Evolutionary conservation across 1,139 yeast species (phyloP).

Genomic region (Yamadazyma diddensiae): DNA sequence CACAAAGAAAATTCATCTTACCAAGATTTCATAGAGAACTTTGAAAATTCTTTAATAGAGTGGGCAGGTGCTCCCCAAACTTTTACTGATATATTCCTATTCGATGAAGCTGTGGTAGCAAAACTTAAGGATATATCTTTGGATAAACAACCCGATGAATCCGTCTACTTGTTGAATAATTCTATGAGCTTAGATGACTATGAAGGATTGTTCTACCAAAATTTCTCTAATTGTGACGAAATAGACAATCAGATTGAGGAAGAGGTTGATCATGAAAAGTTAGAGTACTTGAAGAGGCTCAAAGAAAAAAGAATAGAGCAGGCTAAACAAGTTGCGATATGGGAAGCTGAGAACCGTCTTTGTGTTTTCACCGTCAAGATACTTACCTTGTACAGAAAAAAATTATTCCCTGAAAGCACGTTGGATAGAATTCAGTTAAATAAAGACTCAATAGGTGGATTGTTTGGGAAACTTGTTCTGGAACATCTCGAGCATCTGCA

Average conservation of each 20-base stretch:
- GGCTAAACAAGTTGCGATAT: slow-evolving; percentile 8
- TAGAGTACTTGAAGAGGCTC: neutral
- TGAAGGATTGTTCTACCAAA: neutral
- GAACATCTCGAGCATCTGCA: too few species aligned
- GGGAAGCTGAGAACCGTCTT: slow-evolving; percentile 46
- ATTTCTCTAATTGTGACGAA: neutral
- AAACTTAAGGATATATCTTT: neutral
- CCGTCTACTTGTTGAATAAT: slow-evolving; percentile 1
- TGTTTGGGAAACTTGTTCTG: slow-evolving; percentile 22
- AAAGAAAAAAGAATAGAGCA: neutral
- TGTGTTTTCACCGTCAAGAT: slow-evolving; percentile 52
- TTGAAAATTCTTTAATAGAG: neutral
- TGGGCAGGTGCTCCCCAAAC: neutral
- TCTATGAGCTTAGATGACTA: neutral
- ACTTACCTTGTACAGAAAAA: slow-evolving; percentile 40
- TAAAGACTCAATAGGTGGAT: slow-evolving; percentile 43
- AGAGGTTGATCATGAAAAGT: neutral
- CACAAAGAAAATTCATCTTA: slow-evolving; percentile 15
- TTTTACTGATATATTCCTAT: slow-evolving; percentile 1
- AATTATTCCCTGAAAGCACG: slow-evolving; percentile 29
- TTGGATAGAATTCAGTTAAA: slow-evolving; percentile 47
- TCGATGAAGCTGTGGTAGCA: slow-evolving; percentile 3
- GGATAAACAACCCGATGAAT: slow-evolving; percentile 1
- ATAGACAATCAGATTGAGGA: neutral
- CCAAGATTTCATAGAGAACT: neutral